Evolutionary conservation across 1,284 basidiomycete species (phyloP), one percentile per base, ranked within the genome.

Genomic region (Papiliotrema flavescens): DNA sequence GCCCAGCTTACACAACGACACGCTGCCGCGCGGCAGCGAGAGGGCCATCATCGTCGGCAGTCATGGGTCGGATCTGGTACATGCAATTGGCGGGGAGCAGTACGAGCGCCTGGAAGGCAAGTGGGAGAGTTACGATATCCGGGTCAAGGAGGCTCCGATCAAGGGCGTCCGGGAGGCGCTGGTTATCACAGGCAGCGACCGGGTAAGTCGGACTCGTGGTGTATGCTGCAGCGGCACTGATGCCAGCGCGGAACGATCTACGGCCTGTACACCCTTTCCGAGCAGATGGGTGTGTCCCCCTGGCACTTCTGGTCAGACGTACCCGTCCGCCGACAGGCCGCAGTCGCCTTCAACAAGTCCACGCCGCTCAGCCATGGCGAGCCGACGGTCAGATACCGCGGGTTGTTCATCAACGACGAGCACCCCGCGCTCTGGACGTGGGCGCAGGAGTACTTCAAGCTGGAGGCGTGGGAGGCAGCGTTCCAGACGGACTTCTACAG

Each of bases 381-480:
- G 6, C 86, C 86, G 0, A 83, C 83, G 2, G 84, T 88, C 54
- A 84, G 87, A 65, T 87, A 85, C 62, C 81, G 86, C 37, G 86
- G 85, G 70, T 64, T 86, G 47, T 80, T 62, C 65, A 68, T 80
- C 55, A 86, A 86, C 61, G 84, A 86, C 59, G 84, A 85, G 66
- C 81, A 84, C 56, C 84, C 84, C 9, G 81, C 80, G 19, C 67
- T 85, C 26, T 82, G 82, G 65, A 75, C 73, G 37, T 80, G 79
- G 79, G 79, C 77, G 0, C 78, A 80, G 65, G 81, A 84, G 2
- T 76, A 52, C 14, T 65, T 57, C 53, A n/a, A n/a, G n/a, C n/a
- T n/a, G n/a, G n/a, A n/a, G n/a, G n/a, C n/a, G n/a, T n/a, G 83
- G 53, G 61, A 64, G 42, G 54, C 58, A 1, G 6, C 39, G 6